Evolutionary conservation across 306 rosid genomes (phyloP).

Genomic region (Alnus glutinosa): DNA sequence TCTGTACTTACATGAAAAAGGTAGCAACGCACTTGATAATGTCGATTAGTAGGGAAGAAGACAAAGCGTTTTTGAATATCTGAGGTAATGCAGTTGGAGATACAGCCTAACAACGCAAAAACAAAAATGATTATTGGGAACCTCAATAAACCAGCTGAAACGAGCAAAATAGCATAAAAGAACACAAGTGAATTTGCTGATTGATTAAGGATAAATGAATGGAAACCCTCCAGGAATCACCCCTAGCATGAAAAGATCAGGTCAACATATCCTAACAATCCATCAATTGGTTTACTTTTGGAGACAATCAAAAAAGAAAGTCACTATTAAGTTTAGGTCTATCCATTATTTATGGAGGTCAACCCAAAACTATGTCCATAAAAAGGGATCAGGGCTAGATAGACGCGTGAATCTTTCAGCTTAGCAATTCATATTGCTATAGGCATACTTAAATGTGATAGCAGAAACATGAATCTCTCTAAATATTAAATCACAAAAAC

Average conservation of each 20-base stretch:
- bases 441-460: not conserved
- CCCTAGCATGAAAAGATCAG: slow-evolving; percentile 19
- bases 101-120: slow-evolving; percentile 47
- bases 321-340: slow-evolving; percentile 1
- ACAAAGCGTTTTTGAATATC: slow-evolving; percentile 82
- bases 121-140: slow-evolving; percentile 17
- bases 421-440: not conserved
- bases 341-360: not conserved
- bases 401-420: not conserved
- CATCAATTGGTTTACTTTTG: not conserved
- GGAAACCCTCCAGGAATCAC: not conserved
- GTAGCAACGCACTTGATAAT: slow-evolving; percentile 76
- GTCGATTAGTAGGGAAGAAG: slow-evolving; percentile 67
- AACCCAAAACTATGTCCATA: not conserved
- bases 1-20: slow-evolving; percentile 66
- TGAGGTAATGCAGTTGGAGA: slow-evolving; percentile 66
- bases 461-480: not conserved
- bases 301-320: not conserved
- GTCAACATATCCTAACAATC: not conserved
- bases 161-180: slow-evolving; percentile 15
- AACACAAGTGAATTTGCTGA: not conserved
- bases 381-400: not conserved
- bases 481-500: not conserved
- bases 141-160: slow-evolving; percentile 16
- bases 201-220: not conserved